Evolutionary conservation across 1,284 basidiomycete genomes (phyloP).

Genomic region (Trichosporon sp.): DNA sequence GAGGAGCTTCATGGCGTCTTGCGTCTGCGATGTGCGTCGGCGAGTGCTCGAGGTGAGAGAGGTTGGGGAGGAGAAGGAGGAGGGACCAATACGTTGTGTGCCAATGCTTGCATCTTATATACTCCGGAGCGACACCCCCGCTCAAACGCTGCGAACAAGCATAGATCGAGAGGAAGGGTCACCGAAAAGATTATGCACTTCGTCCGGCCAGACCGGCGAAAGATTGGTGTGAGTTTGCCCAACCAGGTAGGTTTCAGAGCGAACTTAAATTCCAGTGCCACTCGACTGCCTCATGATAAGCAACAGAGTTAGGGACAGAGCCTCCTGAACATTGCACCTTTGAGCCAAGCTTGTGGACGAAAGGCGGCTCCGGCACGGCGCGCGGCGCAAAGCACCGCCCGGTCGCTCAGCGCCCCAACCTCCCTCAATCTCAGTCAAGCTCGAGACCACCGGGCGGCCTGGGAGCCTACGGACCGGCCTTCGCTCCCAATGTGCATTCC

Average conservation of each 20-base stretch:
- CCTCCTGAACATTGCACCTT: not conserved
- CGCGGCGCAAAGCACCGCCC: no score
- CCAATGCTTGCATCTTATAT: not conserved
- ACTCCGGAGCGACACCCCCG: not conserved
- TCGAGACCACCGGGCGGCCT: no score
- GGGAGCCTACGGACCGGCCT: not conserved
- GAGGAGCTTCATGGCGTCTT: not conserved
- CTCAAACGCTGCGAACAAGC: not conserved
- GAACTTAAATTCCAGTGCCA: not conserved
- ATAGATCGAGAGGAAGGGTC: not conserved
- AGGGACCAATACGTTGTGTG: no score
- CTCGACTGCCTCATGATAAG: conserved; percentile 1
- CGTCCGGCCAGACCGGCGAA: not conserved
- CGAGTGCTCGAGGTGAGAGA: not conserved
- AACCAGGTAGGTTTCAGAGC: not conserved
- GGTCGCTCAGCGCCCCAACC: no score
- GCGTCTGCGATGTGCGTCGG: not conserved
- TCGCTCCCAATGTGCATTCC: not conserved
- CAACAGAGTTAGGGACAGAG: not conserved
- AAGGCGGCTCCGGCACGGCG: no score
- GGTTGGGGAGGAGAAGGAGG: not conserved
- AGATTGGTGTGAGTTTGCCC: not conserved
- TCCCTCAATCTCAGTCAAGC: no score
- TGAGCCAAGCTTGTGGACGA: not conserved
- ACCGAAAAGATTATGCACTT: not conserved